Evolutionary conservation across 2,329 filamentous ascomycete genomes (phyloP).

Genomic region (Epichloe glyceriae): DNA sequence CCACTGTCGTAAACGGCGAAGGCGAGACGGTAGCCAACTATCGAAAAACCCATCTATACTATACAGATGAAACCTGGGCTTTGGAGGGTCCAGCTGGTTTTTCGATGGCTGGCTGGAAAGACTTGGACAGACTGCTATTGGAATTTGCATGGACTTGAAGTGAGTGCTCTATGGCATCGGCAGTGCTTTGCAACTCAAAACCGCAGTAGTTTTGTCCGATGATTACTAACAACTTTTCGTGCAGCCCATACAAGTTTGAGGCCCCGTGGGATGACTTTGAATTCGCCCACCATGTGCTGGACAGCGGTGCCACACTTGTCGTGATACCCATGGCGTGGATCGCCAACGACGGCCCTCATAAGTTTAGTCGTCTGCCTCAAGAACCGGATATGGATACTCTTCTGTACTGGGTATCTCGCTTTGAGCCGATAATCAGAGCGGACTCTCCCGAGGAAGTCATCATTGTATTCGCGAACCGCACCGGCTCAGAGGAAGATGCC

Average conservation of each 20-base stretch:
- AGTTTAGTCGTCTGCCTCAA: conserved; percentile 32
- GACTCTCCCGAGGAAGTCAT: conserved; percentile 46
- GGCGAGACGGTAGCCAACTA: conserved; percentile 51
- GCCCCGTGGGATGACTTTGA: conserved; percentile 27
- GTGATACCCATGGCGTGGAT: conserved; percentile 71
- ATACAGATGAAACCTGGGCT: conserved; percentile 50
- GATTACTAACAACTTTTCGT: no score
- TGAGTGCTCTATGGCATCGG: conserved; percentile 17
- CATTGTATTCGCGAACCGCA: conserved; percentile 58
- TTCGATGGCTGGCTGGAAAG: conserved; percentile 25
- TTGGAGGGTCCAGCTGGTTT: conserved; percentile 41
- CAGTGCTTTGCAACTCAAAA: no score
- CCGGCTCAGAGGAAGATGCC: conserved; percentile 50
- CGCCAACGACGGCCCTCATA: conserved; percentile 38
- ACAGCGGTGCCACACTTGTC: conserved; percentile 45
- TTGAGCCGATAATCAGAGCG: conserved; percentile 49
- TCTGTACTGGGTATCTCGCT: conserved; percentile 60
- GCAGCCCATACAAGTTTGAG: conserved; percentile 25
- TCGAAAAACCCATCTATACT: conserved; percentile 45
- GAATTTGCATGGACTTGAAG: conserved; percentile 55
- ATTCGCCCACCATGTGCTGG: conserved; percentile 42
- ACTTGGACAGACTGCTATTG: conserved; percentile 36
- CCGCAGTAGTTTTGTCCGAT: no score
- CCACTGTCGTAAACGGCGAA: conserved; percentile 40
- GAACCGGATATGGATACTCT: conserved; percentile 62